These are phyloP conservation scores for Aspergillus cristatus DNA, from an alignment of 495 filamentous ascomycete genomes.

Conservation along the genomic window DNA sequence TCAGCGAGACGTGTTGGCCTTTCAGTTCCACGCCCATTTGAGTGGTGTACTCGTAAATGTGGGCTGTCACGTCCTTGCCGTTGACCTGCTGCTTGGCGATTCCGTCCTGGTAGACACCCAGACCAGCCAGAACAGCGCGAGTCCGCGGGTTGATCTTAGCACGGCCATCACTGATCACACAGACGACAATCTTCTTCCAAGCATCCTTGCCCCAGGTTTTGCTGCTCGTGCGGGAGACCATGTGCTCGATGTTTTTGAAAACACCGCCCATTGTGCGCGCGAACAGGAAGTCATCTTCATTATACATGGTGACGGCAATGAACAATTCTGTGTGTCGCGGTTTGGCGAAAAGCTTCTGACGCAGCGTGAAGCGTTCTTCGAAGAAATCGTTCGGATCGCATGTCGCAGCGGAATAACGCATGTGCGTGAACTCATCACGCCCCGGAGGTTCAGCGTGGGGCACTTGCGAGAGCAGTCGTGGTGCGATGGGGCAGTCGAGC, in stretches of 20 bases:
- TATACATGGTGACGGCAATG: slow-evolving; percentile 99
- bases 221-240: slow-evolving; percentile 82
- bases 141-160: slow-evolving; percentile 95
- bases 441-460: slow-evolving; percentile 71
- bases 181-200: slow-evolving; percentile 99
- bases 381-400: slow-evolving; percentile 90
- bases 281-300: slow-evolving; percentile 95
- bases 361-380: slow-evolving; percentile 80
- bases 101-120: slow-evolving; percentile 96
- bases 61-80: slow-evolving; percentile 91
- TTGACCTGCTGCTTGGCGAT: slow-evolving; percentile 99
- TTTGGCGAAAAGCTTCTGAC: slow-evolving; percentile 90
- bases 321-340: slow-evolving; percentile 92
- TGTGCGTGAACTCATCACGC: slow-evolving; percentile 97
- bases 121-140: slow-evolving; percentile 76
- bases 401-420: slow-evolving; percentile 95
- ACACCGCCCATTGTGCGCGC: slow-evolving; percentile 95
- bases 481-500: slow-evolving; percentile 92
- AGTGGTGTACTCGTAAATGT: slow-evolving; percentile 99
- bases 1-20: slow-evolving; percentile 76
- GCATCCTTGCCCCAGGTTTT: slow-evolving; percentile 98
- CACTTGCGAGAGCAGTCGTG: slow-evolving; percentile 74
- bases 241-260: slow-evolving; percentile 96
- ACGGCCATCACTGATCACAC: slow-evolving; percentile 95
- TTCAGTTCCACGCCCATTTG: slow-evolving; percentile 83